Conservation (phyloP, 306 rosid species). For the Sindora glabra region DNA sequence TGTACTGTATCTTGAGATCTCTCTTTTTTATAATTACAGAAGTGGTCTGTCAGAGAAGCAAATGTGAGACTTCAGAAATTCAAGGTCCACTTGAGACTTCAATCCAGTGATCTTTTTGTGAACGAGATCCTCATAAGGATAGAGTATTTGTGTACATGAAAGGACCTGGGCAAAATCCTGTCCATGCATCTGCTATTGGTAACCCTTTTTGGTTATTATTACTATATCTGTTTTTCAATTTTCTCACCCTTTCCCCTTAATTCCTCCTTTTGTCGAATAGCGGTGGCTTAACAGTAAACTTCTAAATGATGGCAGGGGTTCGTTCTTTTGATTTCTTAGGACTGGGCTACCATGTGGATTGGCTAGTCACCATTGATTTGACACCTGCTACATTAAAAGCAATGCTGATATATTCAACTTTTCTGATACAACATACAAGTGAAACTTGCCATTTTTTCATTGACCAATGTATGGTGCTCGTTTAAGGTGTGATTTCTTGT, state of each 20-base stretch:
- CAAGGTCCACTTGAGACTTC: constrained; percentile 83
- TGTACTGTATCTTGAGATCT: constrained; percentile 14
- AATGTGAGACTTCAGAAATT: constrained; percentile 73
- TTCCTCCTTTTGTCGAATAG: not conserved
- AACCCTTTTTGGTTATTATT: constrained; percentile 6
- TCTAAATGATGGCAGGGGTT: constrained; percentile 64
- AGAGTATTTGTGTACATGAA: constrained; percentile 82
- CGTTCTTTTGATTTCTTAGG: constrained; percentile 90
- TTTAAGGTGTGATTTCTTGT: constrained; percentile 64
- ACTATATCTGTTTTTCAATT: constrained; percentile 7
- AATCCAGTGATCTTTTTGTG: constrained; percentile 91
- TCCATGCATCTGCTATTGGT: constrained; percentile 66
- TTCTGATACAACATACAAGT: constrained; percentile 84
- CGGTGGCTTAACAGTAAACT: not conserved
- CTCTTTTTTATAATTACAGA: constrained; percentile 51
- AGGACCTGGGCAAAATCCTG: constrained; percentile 55
- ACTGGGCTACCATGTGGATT: constrained; percentile 81
- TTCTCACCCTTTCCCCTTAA: not conserved
- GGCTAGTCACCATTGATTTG: constrained; percentile 83
- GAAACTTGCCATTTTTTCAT: constrained; percentile 76
- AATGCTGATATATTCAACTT: constrained; percentile 89
- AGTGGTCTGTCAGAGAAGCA: constrained; percentile 71
- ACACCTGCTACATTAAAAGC: constrained; percentile 68
- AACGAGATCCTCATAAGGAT: constrained; percentile 59
- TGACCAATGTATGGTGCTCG: constrained; percentile 79